Base-by-base conservation (phyloP, 2,329 filamentous ascomycete genomes). In the Trichoderma cornu-damae region DNA sequence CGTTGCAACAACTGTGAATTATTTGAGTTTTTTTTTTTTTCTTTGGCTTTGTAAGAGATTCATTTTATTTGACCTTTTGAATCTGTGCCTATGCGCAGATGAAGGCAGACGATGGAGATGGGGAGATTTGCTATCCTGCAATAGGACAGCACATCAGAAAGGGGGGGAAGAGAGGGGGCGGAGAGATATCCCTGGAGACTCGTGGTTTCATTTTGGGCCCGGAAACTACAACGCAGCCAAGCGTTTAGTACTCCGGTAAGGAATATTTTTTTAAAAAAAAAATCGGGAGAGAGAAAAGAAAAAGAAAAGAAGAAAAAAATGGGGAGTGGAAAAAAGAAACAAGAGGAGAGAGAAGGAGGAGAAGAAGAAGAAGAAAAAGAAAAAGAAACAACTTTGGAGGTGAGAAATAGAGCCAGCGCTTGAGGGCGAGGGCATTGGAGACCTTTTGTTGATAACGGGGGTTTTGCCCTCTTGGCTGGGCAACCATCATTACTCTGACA, bases 1-100 rank as follows among this genome's bases (percentile, higher is more conserved):
- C 43, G 54, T 47, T 57, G 58, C 47, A 59, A 37, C 50, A 44
- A 30, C 55, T 57, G 40, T 52, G 40, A 48, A 46, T 54, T 59
- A 44, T 52, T 57, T 43, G 30, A 48, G 54, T 38, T 30, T 59
- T 59, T 59, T 49, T 37, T 37, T 14, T 50, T 55, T n/a, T n/a
- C n/a, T 50, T 59, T 49, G 46, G 44, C 18, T 50, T 55, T 59
- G 51, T 51, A 46, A 46, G 51, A 55, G 34, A 34, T 46, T 48
- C 52, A 37, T 35, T 46, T 55, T 46, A 22, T 51, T 37, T 52
- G 46, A 26, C 32, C 44, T 34, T 42, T 56, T 51, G 46, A 55
- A 56, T 55, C 44, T 51, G 43, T 37, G 43, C 28, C 37, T 52
- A 50, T 46, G 57, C 57, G 51, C 57, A 44, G 35, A 58, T 58